Evolutionary conservation across 139 green algal genomes (phyloP), one percentile per base, ranked within the genome.

Genomic region (Tetradesmus obliquus): DNA sequence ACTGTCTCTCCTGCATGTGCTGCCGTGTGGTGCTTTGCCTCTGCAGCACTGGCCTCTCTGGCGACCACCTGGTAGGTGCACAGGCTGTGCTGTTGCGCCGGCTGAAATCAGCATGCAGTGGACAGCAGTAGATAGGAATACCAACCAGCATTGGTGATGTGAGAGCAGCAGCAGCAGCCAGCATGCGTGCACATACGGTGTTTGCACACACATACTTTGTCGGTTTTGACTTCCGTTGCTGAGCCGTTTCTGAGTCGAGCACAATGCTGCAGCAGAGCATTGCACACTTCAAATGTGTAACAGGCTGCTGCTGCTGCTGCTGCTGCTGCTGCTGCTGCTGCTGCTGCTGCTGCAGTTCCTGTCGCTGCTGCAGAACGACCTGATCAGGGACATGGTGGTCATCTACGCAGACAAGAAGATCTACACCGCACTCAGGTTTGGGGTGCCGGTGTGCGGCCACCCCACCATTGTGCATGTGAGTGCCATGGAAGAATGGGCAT

Each of bases 381-480:
- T 88, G 0, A 88, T 88, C 32, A 51, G 24, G 8, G 84, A 88
- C 84, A 88, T 88, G 84, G n/a, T 88, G 58, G 57, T 79, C 55
- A 55, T 88, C n/a, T 88, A 88, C 60, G 53, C 58, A 13, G 84
- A 79, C 84, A 22, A 79, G 58, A n/a, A 55, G 57, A 55, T 88
- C 20, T 20, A 79, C 57, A 60, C 84, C 15, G 84, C 69, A 10
- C 58, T 88, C 22, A 55, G 60, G 10, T 83, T 90, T 79, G 86
- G 86, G 8, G 32, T 90, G 86, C 86, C 86, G 3, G 86, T 90
- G 5, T 90, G 86, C 32, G 86, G 86, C 3, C 86, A 90, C 86
- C 86, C 86, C 19, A 90, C 69, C 69, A 90, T 90, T 13, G 86
- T 90, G 19, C 86, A 90, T 69, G 79, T 76, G 66, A 76, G 66